Evolutionary conservation across 2,329 filamentous ascomycete species (phyloP), one percentile per base, ranked within the genome.

Genomic region (Dothideomycetes sp.): DNA sequence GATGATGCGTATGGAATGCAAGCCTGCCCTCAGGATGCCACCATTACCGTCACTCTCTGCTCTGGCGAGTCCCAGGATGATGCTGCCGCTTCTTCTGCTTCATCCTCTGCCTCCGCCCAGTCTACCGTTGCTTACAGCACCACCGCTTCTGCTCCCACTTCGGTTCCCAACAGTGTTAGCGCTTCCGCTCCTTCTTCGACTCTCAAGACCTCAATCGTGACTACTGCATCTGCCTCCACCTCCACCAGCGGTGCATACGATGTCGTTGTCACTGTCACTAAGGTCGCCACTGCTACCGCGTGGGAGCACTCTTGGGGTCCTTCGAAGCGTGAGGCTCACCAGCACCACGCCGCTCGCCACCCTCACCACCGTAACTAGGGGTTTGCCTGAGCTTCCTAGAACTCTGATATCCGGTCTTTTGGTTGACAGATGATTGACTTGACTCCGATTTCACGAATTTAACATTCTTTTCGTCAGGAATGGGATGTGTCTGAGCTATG

Each of bases 1-100:
- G 58, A 61, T 43, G 58, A 61, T 42, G 55, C 55, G 41, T 56
- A 58, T 36, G 58, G 58, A 40, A 59, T 59, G 58, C 58, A 61
- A 49, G 48, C 45, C 16, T 59, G 57, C 49, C 34, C 45, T 15
- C 41, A 49, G 16, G 48, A 52, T 37, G 44, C 53, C 29, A 47
- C 45, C 44, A 57, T 61, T 49, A 60, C 53, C 18, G 55, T 61
- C 42, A 54, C 52, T 27, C 50, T 61, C 30, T 61, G 58, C 53
- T 57, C 57, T 36, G 54, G 53, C 36, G 32, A 42, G 19, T 31
- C 36, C 4, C 27, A 41, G 18, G 36, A 43, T 17, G 39, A 45
- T 17, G 31, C 41, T 12, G 37, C 38, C 19, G 40, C 44, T 22
- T 34, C 45, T 14, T 42, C 43, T 18, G 36, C 40, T 11, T 42